Evolutionary conservation across 192 early-diverging fungal genomes (phyloP), one percentile per base, ranked within the genome.

Genomic region (Coemansia sp.): DNA sequence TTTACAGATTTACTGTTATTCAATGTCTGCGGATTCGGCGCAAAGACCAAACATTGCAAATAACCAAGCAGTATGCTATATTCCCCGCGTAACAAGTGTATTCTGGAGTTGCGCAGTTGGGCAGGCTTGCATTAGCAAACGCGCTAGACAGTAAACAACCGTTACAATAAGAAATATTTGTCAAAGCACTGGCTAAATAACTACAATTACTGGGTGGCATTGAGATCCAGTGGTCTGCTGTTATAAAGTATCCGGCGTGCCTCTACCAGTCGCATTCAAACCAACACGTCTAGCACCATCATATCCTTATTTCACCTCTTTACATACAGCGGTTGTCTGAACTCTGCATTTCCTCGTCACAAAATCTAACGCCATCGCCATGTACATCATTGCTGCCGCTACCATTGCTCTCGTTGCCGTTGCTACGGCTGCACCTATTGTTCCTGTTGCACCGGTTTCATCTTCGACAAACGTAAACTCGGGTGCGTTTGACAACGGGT

Each of bases 401-500:
- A 44, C 66, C 19, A 20, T 46, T 42, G 52, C 50, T 22, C 55
- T 75, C 38, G 55, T 50, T 26, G 36, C 65, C 25, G 62, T 57
- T 42, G 63, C 44, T n/a, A 58, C 56, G 2, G 65, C 75, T 11
- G 66, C 69, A 4, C 70, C 70, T 2, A 20, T 78, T 28, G 21
- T 72, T 15, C 75, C 75, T 0, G 75, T 38, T 22, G 75, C 23
- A 0, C 62, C 70, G 10, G 66, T 63, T 2, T 59, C 75, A 0
- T 72, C 70, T 14, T 66, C 70, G 15, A 66, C 70, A 36, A 78
- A 78, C 25, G 70, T 69, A 5, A 72, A 72, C 63, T 78, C 75
- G 54, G 75, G 70, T 12, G 75, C 75, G 1, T 78, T 72, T 62
- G 70, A 78, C 47, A 78, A 69, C n/a, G 75, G 70, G 0, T 61